Evolutionary conservation across 768 basidiomycete species (phyloP), one percentile per base, ranked within the genome.

Genomic region (Boletellus ananas): DNA sequence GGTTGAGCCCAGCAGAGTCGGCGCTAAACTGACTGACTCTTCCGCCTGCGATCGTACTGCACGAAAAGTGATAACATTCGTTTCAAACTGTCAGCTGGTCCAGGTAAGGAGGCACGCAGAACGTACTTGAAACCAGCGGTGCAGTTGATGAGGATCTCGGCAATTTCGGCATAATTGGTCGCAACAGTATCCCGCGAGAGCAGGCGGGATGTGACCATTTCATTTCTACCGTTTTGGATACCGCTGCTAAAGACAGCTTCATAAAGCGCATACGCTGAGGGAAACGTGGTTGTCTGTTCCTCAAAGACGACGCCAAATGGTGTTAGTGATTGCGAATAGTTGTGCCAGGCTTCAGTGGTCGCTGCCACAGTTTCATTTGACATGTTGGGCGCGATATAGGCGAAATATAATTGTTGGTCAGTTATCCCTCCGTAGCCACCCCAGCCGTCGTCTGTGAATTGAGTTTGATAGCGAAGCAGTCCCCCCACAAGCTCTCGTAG

Each of bases 381-480:
- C 23, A 67, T 61, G 38, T 76, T 76, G 4, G 70, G 70, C 0
- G 63, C 64, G 25, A 72, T 43, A 40, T 63, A 64, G 10, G 55
- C 18, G 34, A 70, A 58, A 4, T 1, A 1, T 5, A 61, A 3
- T 9, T 42, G 48, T 27, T 46, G 34, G n/a, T 31, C 42, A 3
- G 43, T 40, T 31, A 61, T 17, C 1, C 0, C 0, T 52, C 61
- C 56, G 40, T 72, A 77, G 3, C 74, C 75, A 3, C 72, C 72
- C 77, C 74, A 79, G 1, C 73, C 73, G 3, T 61, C 61, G 34
- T 78, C 72, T 0, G 74, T 66, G n/a, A 77, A 58, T 6, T 59
- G 50, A 0, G 70, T 67, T 27, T 65, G 69, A 16, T 67, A 52
- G 23, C 58, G 71, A 23, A 76, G 40, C 23, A 72, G 63, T 44